phyloP scores from a whole-genome alignment of 2,329 filamentous ascomycete genomes.

The Phialophora expanda region DNA sequence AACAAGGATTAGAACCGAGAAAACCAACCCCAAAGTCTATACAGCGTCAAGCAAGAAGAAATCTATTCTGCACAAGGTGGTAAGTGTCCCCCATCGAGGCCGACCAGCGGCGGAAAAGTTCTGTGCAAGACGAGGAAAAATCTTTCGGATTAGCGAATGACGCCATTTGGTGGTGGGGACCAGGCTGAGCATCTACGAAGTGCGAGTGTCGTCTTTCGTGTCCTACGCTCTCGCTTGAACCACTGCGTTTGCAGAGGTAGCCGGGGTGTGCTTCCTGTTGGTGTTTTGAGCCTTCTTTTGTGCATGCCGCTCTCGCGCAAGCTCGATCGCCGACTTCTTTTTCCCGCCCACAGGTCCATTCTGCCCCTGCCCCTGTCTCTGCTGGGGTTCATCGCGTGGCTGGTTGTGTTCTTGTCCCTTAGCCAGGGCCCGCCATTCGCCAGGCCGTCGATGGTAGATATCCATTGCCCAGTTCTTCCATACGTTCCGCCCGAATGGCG shows the following conservation, averaged over 20 bases:
- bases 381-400: not conserved
- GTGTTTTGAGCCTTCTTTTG: slow-evolving; percentile 45
- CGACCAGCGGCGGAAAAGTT: not conserved
- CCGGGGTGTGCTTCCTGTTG: slow-evolving; percentile 40
- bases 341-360: slow-evolving; percentile 36
- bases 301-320: slow-evolving; percentile 63
- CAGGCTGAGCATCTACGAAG: slow-evolving; percentile 12
- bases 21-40: not conserved
- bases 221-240: slow-evolving; percentile 31
- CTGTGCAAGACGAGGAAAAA: slow-evolving; percentile 8
- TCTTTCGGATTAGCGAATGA: slow-evolving; percentile 22
- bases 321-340: slow-evolving; percentile 59
- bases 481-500: slow-evolving; percentile 68
- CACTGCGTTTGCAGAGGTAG: slow-evolving; percentile 31
- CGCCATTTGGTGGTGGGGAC: slow-evolving; percentile 23
- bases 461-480: slow-evolving; percentile 79
- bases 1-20: not conserved
- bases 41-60: not conserved
- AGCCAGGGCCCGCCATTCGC: slow-evolving; percentile 68
- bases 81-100: not conserved
- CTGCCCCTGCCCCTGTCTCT: not conserved
- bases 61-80: slow-evolving; percentile 4
- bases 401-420: slow-evolving; percentile 53
- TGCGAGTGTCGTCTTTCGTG: slow-evolving; percentile 1
- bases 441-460: slow-evolving; percentile 66